Percentiles rank a stretch among this genome's conserved stretches.
phyloP scores from a whole-genome alignment of 768 basidiomycete genomes.

The Lentinula edodes region DNA sequence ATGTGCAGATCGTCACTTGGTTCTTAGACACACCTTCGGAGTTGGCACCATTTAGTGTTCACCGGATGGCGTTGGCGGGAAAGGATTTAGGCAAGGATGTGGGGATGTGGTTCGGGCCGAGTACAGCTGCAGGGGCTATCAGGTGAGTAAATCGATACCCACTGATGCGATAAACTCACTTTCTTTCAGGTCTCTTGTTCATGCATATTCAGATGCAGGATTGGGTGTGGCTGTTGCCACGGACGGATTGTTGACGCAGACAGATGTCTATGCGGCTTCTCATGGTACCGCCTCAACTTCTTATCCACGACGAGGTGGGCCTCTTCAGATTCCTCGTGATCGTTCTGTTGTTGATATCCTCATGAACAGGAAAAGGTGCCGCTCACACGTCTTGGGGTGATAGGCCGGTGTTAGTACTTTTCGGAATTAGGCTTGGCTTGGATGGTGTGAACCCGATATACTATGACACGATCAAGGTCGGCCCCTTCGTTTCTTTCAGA shows the following conservation, averaged over 20 bases:
- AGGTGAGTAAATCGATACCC: conserved; percentile 43
- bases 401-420: conserved; percentile 77
- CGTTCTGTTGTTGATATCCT: not conserved
- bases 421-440: conserved; percentile 83
- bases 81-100: conserved; percentile 94
- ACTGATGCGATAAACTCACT: not conserved
- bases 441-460: conserved; percentile 96
- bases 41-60: conserved; percentile 87
- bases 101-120: conserved; percentile 97
- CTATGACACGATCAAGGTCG: conserved; percentile 76
- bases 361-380: conserved; percentile 18
- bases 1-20: conserved; percentile 91
- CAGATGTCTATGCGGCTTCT: conserved; percentile 82
- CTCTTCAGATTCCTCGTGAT: not conserved
- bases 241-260: conserved; percentile 79
- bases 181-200: conserved; percentile 59
- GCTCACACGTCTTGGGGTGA: conserved; percentile 59
- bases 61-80: conserved; percentile 92
- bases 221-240: conserved; percentile 78
- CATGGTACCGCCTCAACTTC: conserved; percentile 17
- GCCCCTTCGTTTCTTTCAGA: not conserved
- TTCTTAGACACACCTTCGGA: conserved; percentile 88
- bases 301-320: conserved; percentile 2
- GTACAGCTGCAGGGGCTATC: conserved; percentile 95
- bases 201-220: conserved; percentile 73